Conservation (phyloP, 441 rosid species). For the Rhodomyrtus psidioides region DNA sequence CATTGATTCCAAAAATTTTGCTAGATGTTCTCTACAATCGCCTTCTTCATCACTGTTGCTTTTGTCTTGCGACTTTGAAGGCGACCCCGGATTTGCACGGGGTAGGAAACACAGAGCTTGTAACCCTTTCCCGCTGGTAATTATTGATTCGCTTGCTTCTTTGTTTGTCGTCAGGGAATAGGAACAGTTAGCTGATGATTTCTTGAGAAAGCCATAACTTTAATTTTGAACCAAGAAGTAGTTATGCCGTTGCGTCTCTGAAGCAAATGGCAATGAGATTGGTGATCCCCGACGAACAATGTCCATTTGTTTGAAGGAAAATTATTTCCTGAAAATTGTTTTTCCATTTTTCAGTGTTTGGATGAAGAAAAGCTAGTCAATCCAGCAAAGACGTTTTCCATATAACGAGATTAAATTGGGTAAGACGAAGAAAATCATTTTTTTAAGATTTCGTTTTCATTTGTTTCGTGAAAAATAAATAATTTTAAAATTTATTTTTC, state of each 20-base stretch:
- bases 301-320: no score
- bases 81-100: neutral
- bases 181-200: neutral
- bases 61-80: neutral
- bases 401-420: no score
- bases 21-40: neutral
- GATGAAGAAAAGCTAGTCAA: no score
- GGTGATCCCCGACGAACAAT: neutral
- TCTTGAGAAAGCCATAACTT: neutral
- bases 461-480: no score
- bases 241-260: neutral
- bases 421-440: no score
- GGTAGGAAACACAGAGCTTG: neutral
- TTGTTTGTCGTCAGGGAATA: neutral
- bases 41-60: neutral
- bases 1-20: conserved; percentile 9
- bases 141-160: neutral
- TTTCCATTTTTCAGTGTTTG: no score
- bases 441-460: no score
- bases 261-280: neutral
- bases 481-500: no score
- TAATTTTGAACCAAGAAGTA: neutral
- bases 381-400: no score
- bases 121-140: neutral
- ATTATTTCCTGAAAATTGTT: no score